Evolutionary conservation across 164 flowering plant species (phyloP).

Genomic region (Aristolochia californica): DNA sequence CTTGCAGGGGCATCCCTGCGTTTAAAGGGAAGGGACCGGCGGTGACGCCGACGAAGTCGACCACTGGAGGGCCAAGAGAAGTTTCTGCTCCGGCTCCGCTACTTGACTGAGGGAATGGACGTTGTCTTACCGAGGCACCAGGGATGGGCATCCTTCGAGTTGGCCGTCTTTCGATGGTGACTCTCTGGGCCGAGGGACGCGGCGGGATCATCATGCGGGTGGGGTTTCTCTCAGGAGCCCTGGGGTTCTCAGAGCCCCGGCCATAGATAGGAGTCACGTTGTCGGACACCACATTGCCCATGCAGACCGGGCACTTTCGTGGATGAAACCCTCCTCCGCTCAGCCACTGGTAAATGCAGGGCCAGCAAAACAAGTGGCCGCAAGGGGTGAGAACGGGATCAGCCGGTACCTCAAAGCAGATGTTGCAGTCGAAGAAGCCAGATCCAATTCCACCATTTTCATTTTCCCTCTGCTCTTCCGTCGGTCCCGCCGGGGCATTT

Average conservation of each 20-base stretch:
- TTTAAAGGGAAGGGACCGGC: too few species aligned
- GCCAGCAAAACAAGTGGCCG: conserved; percentile 35
- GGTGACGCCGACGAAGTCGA: too few species aligned
- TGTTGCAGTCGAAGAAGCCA: conserved; percentile 18
- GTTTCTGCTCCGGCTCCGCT: too few species aligned
- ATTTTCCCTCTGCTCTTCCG: neutral
- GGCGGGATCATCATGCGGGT: neutral
- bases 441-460: neutral
- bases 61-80: too few species aligned
- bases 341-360: conserved; percentile 26
- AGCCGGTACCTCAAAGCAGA: conserved; percentile 23
- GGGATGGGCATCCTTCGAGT: too few species aligned
- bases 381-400: conserved; percentile 24
- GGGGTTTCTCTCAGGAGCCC: neutral
- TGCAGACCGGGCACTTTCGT: conserved; percentile 26
- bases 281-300: conserved; percentile 17
- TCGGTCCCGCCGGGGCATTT: neutral
- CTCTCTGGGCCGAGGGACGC: neutral
- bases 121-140: too few species aligned
- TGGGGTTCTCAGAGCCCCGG: neutral
- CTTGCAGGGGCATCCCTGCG: too few species aligned
- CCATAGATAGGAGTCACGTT: conserved; percentile 18
- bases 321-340: conserved; percentile 3
- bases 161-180: too few species aligned
- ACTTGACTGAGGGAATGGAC: too few species aligned